Conservation (phyloP, 306 rosid species). For the Psophocarpus tetragonolobus region DNA sequence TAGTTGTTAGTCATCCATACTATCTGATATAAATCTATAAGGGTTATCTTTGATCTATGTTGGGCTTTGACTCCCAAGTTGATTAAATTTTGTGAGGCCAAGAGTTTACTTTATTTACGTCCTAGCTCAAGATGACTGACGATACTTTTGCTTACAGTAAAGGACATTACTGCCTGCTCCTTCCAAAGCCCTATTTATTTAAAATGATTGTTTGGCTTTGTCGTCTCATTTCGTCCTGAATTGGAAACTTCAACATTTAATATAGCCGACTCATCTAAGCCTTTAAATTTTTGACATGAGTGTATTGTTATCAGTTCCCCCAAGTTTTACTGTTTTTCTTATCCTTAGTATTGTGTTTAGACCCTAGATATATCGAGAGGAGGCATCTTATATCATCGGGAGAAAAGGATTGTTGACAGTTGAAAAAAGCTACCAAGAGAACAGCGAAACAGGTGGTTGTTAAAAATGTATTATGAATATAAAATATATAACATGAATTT, state of each 20-base stretch:
- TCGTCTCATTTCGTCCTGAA: background rate
- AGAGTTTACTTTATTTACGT: background rate
- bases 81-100: background rate
- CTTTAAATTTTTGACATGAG: background rate
- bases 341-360: background rate
- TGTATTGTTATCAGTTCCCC: background rate
- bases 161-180: background rate
- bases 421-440: background rate
- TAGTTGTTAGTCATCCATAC: conserved; percentile 2
- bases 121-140: background rate
- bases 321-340: background rate
- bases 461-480: background rate
- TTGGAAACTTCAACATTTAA: background rate
- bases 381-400: background rate
- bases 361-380: background rate
- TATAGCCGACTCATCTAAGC: background rate
- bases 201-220: background rate
- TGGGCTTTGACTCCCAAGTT: conserved; percentile 3
- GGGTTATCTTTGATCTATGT: background rate
- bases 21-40: background rate
- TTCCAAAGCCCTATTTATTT: background rate
- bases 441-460: background rate
- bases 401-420: background rate
- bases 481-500: background rate
- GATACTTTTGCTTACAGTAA: background rate